These are phyloP conservation scores for Forsythia suspensa DNA, from an alignment of 257 asterid genomes.

Conservation along the genomic window DNA sequence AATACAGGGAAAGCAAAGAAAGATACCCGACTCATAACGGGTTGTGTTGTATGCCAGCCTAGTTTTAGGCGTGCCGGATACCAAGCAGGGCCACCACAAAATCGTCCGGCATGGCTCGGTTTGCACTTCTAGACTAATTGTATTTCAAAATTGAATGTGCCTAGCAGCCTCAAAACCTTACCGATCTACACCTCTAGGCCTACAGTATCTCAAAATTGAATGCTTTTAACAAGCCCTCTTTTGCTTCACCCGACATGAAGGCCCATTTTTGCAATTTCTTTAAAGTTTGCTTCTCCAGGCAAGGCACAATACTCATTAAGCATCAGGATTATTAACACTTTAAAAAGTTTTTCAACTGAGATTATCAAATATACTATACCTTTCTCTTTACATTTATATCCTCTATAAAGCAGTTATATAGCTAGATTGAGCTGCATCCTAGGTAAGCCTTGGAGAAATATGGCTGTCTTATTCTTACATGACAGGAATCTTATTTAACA, in stretches of 20 bases:
- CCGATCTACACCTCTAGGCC: not conserved
- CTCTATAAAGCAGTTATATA: constrained; percentile 26
- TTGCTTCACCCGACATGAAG: constrained; percentile 14
- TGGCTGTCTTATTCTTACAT: constrained; percentile 45
- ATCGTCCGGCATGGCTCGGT: too few relatives aligned
- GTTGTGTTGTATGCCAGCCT: constrained; percentile 8
- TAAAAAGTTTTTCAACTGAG: constrained; percentile 26
- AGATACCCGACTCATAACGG: too few relatives aligned
- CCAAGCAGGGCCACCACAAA: too few relatives aligned
- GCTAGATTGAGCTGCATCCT: constrained; percentile 35
- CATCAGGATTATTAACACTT: too few relatives aligned
- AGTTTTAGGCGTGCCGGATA: too few relatives aligned
- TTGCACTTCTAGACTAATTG: too few relatives aligned
- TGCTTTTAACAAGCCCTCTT: too few relatives aligned
- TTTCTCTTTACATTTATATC: constrained; percentile 36
- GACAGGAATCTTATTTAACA: constrained; percentile 33
- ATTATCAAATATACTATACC: constrained; percentile 27
- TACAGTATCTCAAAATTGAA: constrained; percentile 22
- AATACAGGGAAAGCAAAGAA: too few relatives aligned
- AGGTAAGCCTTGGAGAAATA: constrained; percentile 31
- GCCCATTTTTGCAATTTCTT: constrained; percentile 45
- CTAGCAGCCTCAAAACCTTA: not conserved
- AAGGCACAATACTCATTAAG: constrained; percentile 38
- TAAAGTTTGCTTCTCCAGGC: constrained; percentile 42
- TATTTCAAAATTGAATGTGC: not conserved